Conservation (phyloP, 1,284 basidiomycete genomes). For the Pholiota adiposa region DNA sequence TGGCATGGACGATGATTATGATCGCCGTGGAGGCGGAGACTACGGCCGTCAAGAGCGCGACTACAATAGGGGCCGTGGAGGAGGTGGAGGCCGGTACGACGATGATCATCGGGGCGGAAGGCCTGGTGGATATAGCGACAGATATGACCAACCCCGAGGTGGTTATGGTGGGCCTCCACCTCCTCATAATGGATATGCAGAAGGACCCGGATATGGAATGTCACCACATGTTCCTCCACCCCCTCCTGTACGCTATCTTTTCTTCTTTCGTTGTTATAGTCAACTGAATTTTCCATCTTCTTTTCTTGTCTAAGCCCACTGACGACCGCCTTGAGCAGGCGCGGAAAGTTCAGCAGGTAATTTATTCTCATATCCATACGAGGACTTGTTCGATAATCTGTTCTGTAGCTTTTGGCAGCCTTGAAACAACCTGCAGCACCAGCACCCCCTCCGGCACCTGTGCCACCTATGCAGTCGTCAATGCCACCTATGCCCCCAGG, state of each 20-base stretch:
- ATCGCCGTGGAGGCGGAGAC: conserved; percentile 48
- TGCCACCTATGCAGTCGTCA: conserved; percentile 31
- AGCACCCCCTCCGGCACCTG: conserved; percentile 38
- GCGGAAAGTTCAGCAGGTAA: conserved; percentile 75
- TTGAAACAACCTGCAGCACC: conserved; percentile 62
- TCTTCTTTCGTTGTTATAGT: neutral
- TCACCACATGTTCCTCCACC: conserved; percentile 27
- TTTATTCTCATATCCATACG: no score
- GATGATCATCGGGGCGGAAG: conserved; percentile 42
- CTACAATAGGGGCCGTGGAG: conserved; percentile 44
- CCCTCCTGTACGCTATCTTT: conserved; percentile 25
- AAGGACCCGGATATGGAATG: conserved; percentile 24
- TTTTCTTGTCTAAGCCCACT: conserved; percentile 28
- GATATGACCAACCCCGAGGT: conserved; percentile 34
- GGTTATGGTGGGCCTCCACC: conserved; percentile 37
- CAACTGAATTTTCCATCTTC: conserved; percentile 7
- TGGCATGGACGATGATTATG: conserved; percentile 42
- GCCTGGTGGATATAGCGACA: conserved; percentile 41
- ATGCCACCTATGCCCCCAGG: conserved; percentile 30
- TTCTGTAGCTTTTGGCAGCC: conserved; percentile 64
- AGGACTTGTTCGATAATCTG: no score
- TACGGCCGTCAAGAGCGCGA: conserved; percentile 58
- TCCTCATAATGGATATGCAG: conserved; percentile 38
- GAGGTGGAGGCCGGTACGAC: conserved; percentile 50
- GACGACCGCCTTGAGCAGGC: conserved; percentile 84